phyloP scores from a whole-genome alignment of 768 basidiomycete species.

The Naganishia friedmannii region DNA sequence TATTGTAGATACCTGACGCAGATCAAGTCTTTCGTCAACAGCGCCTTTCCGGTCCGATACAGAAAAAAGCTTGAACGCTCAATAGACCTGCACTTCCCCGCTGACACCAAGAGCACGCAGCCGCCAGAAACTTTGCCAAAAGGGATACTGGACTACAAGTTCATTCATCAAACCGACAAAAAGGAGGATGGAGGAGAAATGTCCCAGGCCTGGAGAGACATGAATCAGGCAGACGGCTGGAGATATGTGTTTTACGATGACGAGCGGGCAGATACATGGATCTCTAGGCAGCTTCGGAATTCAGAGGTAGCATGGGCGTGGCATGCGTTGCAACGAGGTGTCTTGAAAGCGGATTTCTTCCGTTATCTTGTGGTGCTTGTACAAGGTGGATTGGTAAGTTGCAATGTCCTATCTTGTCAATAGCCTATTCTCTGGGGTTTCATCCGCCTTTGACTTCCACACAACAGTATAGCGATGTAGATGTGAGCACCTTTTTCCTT shows the following conservation, averaged over 20 bases:
- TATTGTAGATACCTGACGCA: conserved; percentile 6
- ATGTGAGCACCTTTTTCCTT: conserved; percentile 37
- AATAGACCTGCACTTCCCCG: conserved; percentile 8
- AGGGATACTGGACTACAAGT: conserved; percentile 40
- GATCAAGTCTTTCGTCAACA: conserved; percentile 1
- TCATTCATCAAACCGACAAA: conserved; percentile 45
- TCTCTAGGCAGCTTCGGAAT: conserved; percentile 24
- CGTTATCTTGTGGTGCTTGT: conserved; percentile 43
- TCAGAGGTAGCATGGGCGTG: conserved; percentile 40
- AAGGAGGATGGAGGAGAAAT: conserved; percentile 24
- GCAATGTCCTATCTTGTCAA: no score
- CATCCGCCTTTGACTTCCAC: not conserved
- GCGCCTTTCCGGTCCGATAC: conserved; percentile 1
- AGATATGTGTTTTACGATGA: conserved; percentile 40
- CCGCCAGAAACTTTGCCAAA: not conserved
- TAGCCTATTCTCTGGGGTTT: not conserved
- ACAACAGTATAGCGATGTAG: conserved; percentile 42
- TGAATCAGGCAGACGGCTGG: conserved; percentile 42
- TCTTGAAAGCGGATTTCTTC: conserved; percentile 45
- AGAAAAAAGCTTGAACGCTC: conserved; percentile 14
- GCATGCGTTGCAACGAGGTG: conserved; percentile 42
- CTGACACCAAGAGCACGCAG: not conserved
- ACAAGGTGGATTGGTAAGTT: conserved; percentile 38
- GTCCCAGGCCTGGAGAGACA: conserved; percentile 35
- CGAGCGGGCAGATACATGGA: conserved; percentile 36